Conservation (phyloP, 1,139 yeast species). For the Protomyces pachydermus region DNA sequence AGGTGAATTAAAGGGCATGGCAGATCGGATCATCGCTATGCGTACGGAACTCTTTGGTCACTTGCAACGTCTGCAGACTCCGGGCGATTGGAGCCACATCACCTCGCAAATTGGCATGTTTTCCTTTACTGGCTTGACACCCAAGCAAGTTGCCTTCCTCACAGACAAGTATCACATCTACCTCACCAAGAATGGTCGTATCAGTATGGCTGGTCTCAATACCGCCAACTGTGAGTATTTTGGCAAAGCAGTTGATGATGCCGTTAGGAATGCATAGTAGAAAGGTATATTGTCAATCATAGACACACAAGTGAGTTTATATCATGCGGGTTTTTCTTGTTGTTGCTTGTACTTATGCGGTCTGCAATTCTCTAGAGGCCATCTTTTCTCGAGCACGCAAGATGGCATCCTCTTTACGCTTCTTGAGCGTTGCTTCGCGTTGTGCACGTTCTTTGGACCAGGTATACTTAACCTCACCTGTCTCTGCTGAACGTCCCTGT, state of each 20-base stretch:
- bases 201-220: constrained; percentile 88
- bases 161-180: constrained; percentile 74
- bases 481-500: neutral
- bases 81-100: constrained; percentile 79
- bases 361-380: neutral
- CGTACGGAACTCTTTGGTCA: constrained; percentile 49
- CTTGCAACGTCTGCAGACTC: constrained; percentile 52
- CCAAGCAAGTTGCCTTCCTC: constrained; percentile 73
- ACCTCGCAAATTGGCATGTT: constrained; percentile 94
- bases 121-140: constrained; percentile 79
- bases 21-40: constrained; percentile 69
- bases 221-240: constrained; percentile 70
- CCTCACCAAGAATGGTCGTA: constrained; percentile 60
- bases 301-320: neutral
- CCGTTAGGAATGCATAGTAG: constrained; percentile 42
- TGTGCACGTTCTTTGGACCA: constrained; percentile 6
- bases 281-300: neutral
- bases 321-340: neutral
- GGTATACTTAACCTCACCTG: neutral
- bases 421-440: constrained; percentile 11
- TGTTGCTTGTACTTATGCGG: neutral
- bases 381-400: constrained; percentile 14
- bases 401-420: constrained; percentile 19
- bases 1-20: constrained; percentile 68
- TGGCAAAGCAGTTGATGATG: constrained; percentile 76